These are phyloP conservation scores for Apiospora arundinis DNA, from an alignment of 2,329 filamentous ascomycete genomes.

Conservation along the genomic window DNA sequence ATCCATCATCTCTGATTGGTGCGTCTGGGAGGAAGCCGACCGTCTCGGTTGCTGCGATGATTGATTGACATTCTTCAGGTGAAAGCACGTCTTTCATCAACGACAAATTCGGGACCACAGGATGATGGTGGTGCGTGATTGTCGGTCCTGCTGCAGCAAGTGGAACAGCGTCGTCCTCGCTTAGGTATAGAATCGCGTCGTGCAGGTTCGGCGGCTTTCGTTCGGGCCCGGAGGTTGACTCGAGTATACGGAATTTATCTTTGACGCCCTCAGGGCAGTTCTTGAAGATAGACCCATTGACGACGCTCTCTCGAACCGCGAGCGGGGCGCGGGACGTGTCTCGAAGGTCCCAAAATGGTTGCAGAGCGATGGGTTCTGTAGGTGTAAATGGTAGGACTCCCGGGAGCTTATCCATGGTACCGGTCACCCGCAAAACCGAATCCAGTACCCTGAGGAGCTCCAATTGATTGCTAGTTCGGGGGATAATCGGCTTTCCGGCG, in stretches of 20 bases:
- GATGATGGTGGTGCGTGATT: conserved; percentile 64
- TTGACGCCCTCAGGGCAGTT: conserved; percentile 45
- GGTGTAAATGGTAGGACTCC: conserved; percentile 41
- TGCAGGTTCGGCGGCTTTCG: conserved; percentile 74
- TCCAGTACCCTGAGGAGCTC: conserved; percentile 68
- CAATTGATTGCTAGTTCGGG: conserved; percentile 52
- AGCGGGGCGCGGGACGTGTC: conserved; percentile 44
- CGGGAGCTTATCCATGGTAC: conserved; percentile 60
- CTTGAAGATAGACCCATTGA: conserved; percentile 61
- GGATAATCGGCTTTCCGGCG: conserved; percentile 24
- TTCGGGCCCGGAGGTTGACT: conserved; percentile 63
- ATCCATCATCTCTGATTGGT: conserved; percentile 67
- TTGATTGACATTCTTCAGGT: conserved; percentile 66
- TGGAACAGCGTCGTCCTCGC: conserved; percentile 60
- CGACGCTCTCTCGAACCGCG: conserved; percentile 61
- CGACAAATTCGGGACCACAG: conserved; percentile 66
- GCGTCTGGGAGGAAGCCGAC: conserved; percentile 72
- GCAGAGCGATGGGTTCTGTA: conserved; percentile 59
- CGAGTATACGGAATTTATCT: conserved; percentile 61
- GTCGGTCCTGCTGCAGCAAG: conserved; percentile 52
- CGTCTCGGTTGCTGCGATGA: conserved; percentile 70
- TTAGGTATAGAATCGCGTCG: conserved; percentile 69
- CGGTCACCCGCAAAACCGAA: conserved; percentile 67
- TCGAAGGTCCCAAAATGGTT: conserved; percentile 67
- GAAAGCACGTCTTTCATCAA: conserved; percentile 67